Conservation (phyloP, 1,139 yeast genomes). For the Zygoascus meyerae region DNA sequence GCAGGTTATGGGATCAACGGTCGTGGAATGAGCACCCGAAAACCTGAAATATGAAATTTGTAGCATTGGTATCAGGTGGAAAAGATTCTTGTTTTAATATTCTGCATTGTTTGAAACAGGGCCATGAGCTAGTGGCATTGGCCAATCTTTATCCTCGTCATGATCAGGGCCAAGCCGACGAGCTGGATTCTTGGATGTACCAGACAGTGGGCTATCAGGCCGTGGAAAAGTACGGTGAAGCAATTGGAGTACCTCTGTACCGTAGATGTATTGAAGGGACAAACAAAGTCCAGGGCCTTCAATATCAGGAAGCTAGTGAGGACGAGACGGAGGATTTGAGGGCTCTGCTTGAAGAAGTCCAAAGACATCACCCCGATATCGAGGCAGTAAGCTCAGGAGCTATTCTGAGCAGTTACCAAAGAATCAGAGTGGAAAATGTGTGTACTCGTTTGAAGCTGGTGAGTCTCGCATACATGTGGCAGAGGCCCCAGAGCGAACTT, state of each 20-base stretch:
- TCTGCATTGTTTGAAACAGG: conserved; percentile 71
- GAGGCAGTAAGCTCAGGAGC: conserved; percentile 95
- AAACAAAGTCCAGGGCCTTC: conserved; percentile 60
- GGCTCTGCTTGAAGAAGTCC: conserved; percentile 44
- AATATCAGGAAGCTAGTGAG: conserved; percentile 53
- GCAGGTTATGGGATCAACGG: too few species aligned
- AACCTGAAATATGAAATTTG: conserved; percentile 72
- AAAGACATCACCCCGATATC: conserved; percentile 57
- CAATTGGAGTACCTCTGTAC: conserved; percentile 75
- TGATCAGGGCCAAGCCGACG: conserved; percentile 42
- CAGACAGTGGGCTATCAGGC: conserved; percentile 97
- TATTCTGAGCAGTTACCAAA: conserved; percentile 83
- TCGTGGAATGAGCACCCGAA: too few species aligned
- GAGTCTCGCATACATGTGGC: conserved; percentile 81
- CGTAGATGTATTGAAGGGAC: conserved; percentile 60
- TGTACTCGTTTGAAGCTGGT: conserved; percentile 67
- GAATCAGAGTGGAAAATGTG: conserved; percentile 89
- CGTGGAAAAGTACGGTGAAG: conserved; percentile 56
- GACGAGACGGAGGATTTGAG: conserved; percentile 87
- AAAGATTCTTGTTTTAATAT: conserved; percentile 91
- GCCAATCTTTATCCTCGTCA: conserved; percentile 74
- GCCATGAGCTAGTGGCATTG: conserved; percentile 77
- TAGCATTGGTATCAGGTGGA: conserved; percentile 91
- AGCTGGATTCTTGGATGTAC: conserved; percentile 92
- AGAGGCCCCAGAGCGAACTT: conserved; percentile 68